Conservation (phyloP, 2,329 filamentous ascomycete genomes). For the Zopfia rhizophila region DNA sequence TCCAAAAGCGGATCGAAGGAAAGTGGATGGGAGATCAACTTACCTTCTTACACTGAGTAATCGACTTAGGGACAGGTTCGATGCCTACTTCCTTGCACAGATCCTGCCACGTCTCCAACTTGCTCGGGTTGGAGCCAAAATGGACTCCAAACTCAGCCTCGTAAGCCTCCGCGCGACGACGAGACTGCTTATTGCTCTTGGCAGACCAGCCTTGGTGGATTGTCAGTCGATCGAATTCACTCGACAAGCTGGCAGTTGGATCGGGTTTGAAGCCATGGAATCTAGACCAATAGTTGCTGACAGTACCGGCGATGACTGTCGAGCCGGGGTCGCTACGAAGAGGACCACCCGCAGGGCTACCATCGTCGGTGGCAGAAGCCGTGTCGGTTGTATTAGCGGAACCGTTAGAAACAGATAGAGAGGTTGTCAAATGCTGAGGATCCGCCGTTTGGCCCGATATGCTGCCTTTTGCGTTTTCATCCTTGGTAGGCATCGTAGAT, state of each 20-base stretch:
- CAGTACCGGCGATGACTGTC: no score
- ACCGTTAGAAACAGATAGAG: no score
- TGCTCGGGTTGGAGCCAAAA: conserved; percentile 21
- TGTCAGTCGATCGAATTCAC: conserved; percentile 28
- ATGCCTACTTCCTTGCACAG: conserved; percentile 32
- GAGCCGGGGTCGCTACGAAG: no score
- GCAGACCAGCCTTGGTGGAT: conserved; percentile 24
- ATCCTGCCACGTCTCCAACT: conserved; percentile 33
- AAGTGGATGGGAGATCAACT: not conserved
- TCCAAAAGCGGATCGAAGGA: no score
- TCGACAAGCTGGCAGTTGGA: conserved; percentile 13
- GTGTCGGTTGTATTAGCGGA: no score
- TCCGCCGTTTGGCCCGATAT: no score
- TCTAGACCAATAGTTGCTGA: no score
- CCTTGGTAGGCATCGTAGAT: no score
- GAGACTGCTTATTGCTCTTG: conserved; percentile 8
- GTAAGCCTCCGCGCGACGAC: conserved; percentile 4
- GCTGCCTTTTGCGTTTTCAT: no score
- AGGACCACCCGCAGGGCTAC: no score
- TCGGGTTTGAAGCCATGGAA: conserved; percentile 22
- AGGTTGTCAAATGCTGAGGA: no score
- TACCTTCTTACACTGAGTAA: conserved; percentile 39
- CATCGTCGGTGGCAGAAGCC: no score
- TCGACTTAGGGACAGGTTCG: conserved; percentile 20
- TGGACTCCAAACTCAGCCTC: conserved; percentile 22